These are phyloP conservation scores for Talaromyces liani DNA, from an alignment of 495 filamentous ascomycete species.

Conservation along the genomic window DNA sequence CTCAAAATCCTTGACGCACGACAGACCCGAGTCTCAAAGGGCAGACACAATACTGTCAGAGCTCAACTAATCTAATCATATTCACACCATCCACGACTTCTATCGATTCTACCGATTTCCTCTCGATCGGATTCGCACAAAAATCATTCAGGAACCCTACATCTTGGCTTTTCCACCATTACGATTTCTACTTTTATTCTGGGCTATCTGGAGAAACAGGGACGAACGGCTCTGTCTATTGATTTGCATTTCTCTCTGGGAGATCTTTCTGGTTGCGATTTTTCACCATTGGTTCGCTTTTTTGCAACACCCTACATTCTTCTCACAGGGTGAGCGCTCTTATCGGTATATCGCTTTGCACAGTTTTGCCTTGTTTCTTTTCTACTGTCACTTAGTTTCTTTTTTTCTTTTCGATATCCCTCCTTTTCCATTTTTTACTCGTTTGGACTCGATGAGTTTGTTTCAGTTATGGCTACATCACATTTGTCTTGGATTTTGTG, in stretches of 20 bases:
- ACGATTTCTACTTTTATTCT: neutral
- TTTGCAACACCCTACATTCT: neutral
- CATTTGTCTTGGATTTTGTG: neutral
- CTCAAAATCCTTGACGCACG: neutral
- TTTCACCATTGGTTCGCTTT: neutral
- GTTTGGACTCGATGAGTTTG: neutral
- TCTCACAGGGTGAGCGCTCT: slow-evolving; percentile 3
- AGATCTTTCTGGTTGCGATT: neutral
- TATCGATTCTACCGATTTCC: neutral
- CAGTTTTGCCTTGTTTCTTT: neutral
- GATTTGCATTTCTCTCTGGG: neutral
- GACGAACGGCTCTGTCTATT: neutral
- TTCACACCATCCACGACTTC: neutral
- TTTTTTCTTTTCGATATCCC: slow-evolving; percentile 1
- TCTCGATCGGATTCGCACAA: neutral
- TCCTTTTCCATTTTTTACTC: neutral
- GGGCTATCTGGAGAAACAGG: neutral
- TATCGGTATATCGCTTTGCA: slow-evolving; percentile 4
- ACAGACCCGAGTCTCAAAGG: neutral
- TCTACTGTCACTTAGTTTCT: slow-evolving; percentile 4
- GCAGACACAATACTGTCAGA: neutral
- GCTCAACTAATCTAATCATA: neutral
- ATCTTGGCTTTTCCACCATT: neutral
- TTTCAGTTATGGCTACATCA: neutral
- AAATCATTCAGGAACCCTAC: neutral